Evolutionary conservation across 495 filamentous ascomycete genomes (phyloP).

Genomic region (Tuber calosporum): DNA sequence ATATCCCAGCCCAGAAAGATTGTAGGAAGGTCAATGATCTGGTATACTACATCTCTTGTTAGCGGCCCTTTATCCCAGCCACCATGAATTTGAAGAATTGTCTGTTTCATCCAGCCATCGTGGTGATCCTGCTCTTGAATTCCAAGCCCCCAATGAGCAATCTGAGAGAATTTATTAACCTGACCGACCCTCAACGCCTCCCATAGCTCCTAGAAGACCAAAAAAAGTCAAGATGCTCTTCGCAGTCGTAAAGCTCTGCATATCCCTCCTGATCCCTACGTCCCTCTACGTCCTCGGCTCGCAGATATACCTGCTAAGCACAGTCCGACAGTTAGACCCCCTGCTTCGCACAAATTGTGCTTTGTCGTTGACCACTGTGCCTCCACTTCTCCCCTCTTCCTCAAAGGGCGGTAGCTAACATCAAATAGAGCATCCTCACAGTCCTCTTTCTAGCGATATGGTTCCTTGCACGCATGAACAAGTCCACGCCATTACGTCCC

Average conservation of each 20-base stretch:
- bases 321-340: conserved; percentile 16
- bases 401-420: neutral
- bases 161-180: neutral
- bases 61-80: neutral
- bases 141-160: conserved; percentile 6
- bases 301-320: conserved; percentile 29
- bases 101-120: neutral
- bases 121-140: neutral
- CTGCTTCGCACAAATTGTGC: conserved; percentile 23
- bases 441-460: conserved; percentile 25
- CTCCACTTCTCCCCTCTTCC: neutral
- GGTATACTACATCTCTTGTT: conserved; percentile 9
- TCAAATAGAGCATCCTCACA: conserved; percentile 19
- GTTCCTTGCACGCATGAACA: conserved; percentile 28
- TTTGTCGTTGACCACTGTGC: conserved; percentile 29
- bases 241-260: conserved; percentile 23
- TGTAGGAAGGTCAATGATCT: conserved; percentile 6
- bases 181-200: neutral
- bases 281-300: conserved; percentile 22
- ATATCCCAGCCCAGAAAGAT: neutral
- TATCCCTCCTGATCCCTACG: conserved; percentile 27
- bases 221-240: conserved; percentile 5
- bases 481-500: conserved; percentile 15
- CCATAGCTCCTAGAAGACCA: conserved; percentile 7
- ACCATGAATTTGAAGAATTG: neutral